Conservation (phyloP, 2,329 filamentous ascomycete genomes). For the Septoria petroselini region DNA sequence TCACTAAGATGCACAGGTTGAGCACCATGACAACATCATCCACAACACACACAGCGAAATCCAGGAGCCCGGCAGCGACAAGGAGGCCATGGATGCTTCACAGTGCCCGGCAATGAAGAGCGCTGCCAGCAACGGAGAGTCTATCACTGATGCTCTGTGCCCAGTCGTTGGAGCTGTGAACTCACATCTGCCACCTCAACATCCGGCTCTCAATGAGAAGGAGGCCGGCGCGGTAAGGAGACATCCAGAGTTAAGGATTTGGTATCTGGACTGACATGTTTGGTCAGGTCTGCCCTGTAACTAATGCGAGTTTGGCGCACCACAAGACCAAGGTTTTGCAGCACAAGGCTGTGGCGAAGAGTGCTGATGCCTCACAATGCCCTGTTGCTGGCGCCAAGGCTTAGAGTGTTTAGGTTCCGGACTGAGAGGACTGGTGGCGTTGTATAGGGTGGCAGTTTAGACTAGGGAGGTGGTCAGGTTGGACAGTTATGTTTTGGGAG, state of each 20-base stretch:
- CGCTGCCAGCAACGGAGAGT: conserved; percentile 39
- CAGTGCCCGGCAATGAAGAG: conserved; percentile 44
- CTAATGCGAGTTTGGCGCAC: conserved; percentile 45
- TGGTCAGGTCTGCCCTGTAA: conserved; percentile 39
- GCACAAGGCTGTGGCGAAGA: conserved; percentile 42
- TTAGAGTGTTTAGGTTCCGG: neutral
- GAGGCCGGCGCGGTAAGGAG: conserved; percentile 38
- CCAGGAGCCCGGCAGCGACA: conserved; percentile 28
- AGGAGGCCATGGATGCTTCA: conserved; percentile 37
- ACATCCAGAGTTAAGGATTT: too few species aligned
- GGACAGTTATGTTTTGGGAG: neutral
- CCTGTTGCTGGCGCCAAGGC: conserved; percentile 40
- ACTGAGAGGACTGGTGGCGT: neutral
- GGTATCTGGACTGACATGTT: too few species aligned
- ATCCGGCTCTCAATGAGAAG: conserved; percentile 42
- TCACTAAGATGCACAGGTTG: conserved; percentile 27
- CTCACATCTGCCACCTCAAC: conserved; percentile 43
- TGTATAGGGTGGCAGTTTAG: too few species aligned
- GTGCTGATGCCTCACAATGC: conserved; percentile 41
- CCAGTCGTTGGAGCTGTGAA: conserved; percentile 45
- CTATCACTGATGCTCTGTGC: conserved; percentile 45
- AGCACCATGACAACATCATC: conserved; percentile 44
- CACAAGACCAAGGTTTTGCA: conserved; percentile 44
- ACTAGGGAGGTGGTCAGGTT: neutral
- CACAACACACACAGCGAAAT: conserved; percentile 42